Evolutionary conservation across 2,329 filamentous ascomycete genomes (phyloP), one percentile per base, ranked within the genome.

Genomic region (Talaromyces marneffei): DNA sequence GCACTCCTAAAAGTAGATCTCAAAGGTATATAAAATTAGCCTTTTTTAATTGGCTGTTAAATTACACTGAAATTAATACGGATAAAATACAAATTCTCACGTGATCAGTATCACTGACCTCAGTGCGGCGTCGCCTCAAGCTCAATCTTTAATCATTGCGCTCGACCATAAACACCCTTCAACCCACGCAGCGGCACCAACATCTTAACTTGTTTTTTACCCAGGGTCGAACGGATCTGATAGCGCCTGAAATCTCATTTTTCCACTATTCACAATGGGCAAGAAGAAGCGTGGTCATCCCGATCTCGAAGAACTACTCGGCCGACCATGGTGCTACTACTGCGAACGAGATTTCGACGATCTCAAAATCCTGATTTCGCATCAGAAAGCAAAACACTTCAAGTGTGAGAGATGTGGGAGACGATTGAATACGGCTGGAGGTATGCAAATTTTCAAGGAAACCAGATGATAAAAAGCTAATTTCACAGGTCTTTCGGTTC

Each of bases 351-450:
- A 97, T 78, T 99, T 97, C 74, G 92, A 97, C 75, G 94, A 99
- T 75, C 77, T 96, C 52, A 97, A 96, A 81, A 92, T 97, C 68
- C 86, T 99, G 66, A 95, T 96, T 68, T 92, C 90, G 62, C 94
- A 99, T 76, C 94, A 97, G 73, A 97, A 97, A 75, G 92, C 93
- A n/a, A 97, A 97, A 78, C 94, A 99, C 77, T 97, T 96, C 83
- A 97, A 96, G 77, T 99, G 94, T 78, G 91, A 96, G 69, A 82
- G 88, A 79, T 99, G 94, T 75, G 87, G 87, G 58, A 86, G 94
- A 66, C 84, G 92, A 67, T 79, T 99, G 60, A 97, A 96, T 73
- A 99, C 94, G 1, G 92, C 92, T 44, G 94, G 94, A 83, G 94
- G 92, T 95, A 77, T 71, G 84, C 33, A 23, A 9, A 33, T 25